Conservation (phyloP, 768 basidiomycete species). For the Mycena amicta region DNA sequence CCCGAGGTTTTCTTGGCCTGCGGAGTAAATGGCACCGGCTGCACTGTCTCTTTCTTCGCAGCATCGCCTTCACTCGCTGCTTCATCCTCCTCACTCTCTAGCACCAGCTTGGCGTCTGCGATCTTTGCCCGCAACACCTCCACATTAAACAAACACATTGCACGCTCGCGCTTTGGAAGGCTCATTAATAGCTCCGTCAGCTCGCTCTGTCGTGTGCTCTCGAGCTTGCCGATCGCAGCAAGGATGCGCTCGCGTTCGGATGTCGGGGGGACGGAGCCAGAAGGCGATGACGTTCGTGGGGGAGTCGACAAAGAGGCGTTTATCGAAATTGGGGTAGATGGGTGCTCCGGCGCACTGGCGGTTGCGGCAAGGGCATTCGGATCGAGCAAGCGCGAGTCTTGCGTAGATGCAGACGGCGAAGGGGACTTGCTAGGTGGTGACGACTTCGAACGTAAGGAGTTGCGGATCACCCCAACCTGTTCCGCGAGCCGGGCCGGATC, state of each 20-base stretch:
- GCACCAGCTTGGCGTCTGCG: slow-evolving; percentile 77
- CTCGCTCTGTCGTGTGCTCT: slow-evolving; percentile 59
- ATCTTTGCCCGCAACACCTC: slow-evolving; percentile 80
- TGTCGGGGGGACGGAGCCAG: slow-evolving; percentile 56
- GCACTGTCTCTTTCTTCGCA: slow-evolving; percentile 26
- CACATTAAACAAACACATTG: slow-evolving; percentile 87
- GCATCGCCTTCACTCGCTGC: slow-evolving; percentile 42
- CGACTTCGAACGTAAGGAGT: slow-evolving; percentile 31
- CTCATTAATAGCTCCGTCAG: slow-evolving; percentile 83
- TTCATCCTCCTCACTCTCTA: slow-evolving; percentile 72
- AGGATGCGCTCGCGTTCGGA: slow-evolving; percentile 79
- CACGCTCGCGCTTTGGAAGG: slow-evolving; percentile 85
- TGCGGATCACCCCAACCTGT: slow-evolving; percentile 53
- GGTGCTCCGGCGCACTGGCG: slow-evolving; percentile 88
- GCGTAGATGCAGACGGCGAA: slow-evolving; percentile 56
- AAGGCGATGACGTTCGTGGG: slow-evolving; percentile 82
- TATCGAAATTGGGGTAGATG: slow-evolving; percentile 82
- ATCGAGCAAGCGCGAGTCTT: slow-evolving; percentile 73
- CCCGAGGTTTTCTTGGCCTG: slow-evolving; percentile 58
- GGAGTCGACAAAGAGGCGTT: slow-evolving; percentile 77
- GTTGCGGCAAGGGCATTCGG: slow-evolving; percentile 66
- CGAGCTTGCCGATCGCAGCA: slow-evolving; percentile 65
- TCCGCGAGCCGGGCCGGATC: slow-evolving; percentile 66
- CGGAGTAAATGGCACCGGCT: slow-evolving; percentile 56
- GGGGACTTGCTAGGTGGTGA: slow-evolving; percentile 52